Percentiles rank a stretch among this genome's conserved stretches.
Evolutionary conservation across 352 stramenopile genomes (phyloP).

Genomic region (Phytophthora lateralis): DNA sequence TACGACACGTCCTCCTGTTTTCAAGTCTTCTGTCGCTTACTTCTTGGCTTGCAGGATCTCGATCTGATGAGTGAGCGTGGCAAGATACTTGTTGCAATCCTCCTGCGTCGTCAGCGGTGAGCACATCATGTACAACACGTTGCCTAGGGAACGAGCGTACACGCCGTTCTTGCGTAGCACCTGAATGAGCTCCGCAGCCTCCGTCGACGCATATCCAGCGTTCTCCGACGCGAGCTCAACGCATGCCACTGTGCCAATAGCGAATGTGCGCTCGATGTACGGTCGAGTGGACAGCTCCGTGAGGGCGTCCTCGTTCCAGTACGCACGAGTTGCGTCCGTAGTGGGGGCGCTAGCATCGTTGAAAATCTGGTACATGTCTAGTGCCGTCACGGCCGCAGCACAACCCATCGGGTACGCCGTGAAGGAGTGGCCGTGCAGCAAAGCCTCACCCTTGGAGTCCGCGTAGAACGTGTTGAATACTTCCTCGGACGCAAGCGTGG

Average conservation of each 20-base stretch:
- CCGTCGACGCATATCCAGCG: slow-evolving; percentile 70
- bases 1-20: neutral
- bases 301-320: slow-evolving; percentile 64
- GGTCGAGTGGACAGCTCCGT: slow-evolving; percentile 53
- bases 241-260: slow-evolving; percentile 79
- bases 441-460: slow-evolving; percentile 82
- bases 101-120: slow-evolving; percentile 71
- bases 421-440: slow-evolving; percentile 94
- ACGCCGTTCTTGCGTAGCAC: slow-evolving; percentile 66
- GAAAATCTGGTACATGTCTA: slow-evolving; percentile 89
- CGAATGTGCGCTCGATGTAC: slow-evolving; percentile 69
- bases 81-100: slow-evolving; percentile 69
- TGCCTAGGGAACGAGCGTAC: slow-evolving; percentile 81
- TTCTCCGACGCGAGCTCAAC: slow-evolving; percentile 68
- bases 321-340: slow-evolving; percentile 41
- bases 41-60: slow-evolving; percentile 43
- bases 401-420: slow-evolving; percentile 92
- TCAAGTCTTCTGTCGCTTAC: slow-evolving; percentile 9
- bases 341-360: slow-evolving; percentile 31
- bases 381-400: slow-evolving; percentile 83
- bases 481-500: slow-evolving; percentile 87
- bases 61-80: slow-evolving; percentile 52
- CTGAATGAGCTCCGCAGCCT: slow-evolving; percentile 65
- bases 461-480: slow-evolving; percentile 92
- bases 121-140: slow-evolving; percentile 89